These are phyloP conservation scores for Lupinus albus DNA, from an alignment of 306 rosid species.

Conservation along the genomic window DNA sequence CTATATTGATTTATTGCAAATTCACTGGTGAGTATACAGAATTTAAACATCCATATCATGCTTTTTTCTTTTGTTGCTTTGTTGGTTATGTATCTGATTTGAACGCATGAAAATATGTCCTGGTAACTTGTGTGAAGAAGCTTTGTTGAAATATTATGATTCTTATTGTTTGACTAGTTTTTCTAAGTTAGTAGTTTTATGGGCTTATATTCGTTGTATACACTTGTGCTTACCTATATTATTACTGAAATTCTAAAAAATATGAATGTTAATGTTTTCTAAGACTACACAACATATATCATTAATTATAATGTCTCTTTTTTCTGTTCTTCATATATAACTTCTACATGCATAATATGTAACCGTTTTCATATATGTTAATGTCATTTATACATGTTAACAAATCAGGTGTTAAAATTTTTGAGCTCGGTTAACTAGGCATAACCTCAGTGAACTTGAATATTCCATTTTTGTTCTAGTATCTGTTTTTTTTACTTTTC, in stretches of 20 bases:
- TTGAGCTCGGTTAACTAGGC: not conserved
- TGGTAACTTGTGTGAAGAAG: conserved; percentile 6
- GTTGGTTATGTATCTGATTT: conserved; percentile 13
- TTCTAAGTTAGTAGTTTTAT: not conserved
- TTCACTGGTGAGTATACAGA: conserved; percentile 75
- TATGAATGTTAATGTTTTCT: not conserved
- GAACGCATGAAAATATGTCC: not conserved
- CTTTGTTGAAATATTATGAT: conserved; percentile 14
- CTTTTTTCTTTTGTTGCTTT: conserved; percentile 8
- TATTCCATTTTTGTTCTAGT: too few species aligned
- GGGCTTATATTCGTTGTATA: not conserved
- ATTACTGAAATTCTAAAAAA: not conserved
- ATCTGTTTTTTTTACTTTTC: too few species aligned
- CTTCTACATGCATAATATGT: not conserved
- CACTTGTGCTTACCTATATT: conserved; percentile 1
- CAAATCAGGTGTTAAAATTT: not conserved
- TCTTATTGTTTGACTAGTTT: not conserved
- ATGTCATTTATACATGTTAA: not conserved
- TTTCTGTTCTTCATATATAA: not conserved
- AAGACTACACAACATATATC: not conserved
- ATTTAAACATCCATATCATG: conserved; percentile 7
- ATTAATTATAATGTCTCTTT: not conserved
- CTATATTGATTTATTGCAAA: conserved; percentile 89
- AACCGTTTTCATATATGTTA: not conserved
- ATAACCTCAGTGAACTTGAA: too few species aligned